phyloP scores from a whole-genome alignment of 345 rosid species.

The Eucalyptus erythrocorys region DNA sequence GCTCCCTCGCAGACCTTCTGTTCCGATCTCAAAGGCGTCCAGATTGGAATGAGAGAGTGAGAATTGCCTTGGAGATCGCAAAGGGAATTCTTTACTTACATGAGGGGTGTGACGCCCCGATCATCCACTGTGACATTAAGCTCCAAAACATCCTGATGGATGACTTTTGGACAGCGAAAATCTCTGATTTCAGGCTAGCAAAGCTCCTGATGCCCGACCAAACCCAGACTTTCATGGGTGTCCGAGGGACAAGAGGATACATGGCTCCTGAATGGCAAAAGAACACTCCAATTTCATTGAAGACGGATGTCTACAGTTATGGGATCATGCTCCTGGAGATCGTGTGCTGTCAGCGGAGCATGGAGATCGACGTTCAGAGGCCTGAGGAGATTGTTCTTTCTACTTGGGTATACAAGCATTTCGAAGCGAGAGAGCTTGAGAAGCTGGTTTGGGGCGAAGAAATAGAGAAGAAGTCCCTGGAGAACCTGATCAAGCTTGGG shows the following conservation, averaged over 20 bases:
- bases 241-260: background rate
- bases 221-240: background rate
- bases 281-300: background rate
- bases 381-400: background rate
- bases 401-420: background rate
- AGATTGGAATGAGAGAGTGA: background rate
- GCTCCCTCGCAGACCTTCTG: background rate
- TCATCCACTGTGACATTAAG: background rate
- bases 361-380: background rate
- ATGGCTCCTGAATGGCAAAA: background rate
- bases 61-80: background rate
- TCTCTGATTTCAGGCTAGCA: background rate
- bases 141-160: background rate
- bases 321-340: background rate
- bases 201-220: background rate
- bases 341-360: background rate
- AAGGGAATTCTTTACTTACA: background rate
- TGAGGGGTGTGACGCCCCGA: background rate
- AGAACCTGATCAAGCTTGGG: background rate
- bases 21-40: background rate
- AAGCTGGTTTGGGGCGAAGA: background rate
- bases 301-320: background rate
- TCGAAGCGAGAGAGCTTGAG: background rate
- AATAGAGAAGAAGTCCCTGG: background rate
- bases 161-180: background rate